phyloP scores from a whole-genome alignment of 805 yeast species.

The Candida suzukii region DNA sequence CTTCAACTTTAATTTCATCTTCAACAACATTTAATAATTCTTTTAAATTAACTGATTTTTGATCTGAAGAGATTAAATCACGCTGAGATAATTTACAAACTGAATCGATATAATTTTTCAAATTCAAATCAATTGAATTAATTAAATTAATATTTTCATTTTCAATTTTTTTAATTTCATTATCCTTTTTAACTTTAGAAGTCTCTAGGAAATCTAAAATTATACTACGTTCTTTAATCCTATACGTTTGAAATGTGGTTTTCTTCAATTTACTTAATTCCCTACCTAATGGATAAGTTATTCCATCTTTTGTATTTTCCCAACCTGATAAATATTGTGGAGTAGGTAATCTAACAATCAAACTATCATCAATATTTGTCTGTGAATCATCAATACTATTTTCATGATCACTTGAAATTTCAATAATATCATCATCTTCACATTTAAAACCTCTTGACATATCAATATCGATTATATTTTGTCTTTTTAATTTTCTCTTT shows the following conservation, averaged over 20 bases:
- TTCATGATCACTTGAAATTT: conserved; percentile 33
- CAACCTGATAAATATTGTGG: neutral
- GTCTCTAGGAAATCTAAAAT: conserved; percentile 61
- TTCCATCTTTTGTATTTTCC: neutral
- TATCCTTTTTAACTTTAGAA: conserved; percentile 31
- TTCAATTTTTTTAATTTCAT: conserved; percentile 27
- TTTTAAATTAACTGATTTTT: conserved; percentile 35
- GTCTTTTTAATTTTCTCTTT: conserved; percentile 44
- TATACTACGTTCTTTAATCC: conserved; percentile 62
- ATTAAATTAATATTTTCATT: conserved; percentile 24
- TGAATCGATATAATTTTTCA: conserved; percentile 24
- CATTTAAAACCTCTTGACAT: conserved; percentile 44
- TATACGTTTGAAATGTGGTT: conserved; percentile 42
- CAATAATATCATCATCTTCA: conserved; percentile 43
- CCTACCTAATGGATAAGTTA: conserved; percentile 3
- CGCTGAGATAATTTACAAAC: conserved; percentile 25
- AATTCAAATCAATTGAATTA: conserved; percentile 17
- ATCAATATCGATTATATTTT: conserved; percentile 46
- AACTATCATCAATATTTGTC: neutral
- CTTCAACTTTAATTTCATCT: conserved; percentile 14
- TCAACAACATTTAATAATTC: conserved; percentile 36
- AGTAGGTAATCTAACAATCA: neutral
- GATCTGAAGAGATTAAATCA: conserved; percentile 17
- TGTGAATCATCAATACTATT: neutral
- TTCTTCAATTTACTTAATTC: conserved; percentile 9